These are phyloP conservation scores for Dendrocalamus latiflorus DNA, from an alignment of 202 grass and related monocot genomes.

Conservation along the genomic window DNA sequence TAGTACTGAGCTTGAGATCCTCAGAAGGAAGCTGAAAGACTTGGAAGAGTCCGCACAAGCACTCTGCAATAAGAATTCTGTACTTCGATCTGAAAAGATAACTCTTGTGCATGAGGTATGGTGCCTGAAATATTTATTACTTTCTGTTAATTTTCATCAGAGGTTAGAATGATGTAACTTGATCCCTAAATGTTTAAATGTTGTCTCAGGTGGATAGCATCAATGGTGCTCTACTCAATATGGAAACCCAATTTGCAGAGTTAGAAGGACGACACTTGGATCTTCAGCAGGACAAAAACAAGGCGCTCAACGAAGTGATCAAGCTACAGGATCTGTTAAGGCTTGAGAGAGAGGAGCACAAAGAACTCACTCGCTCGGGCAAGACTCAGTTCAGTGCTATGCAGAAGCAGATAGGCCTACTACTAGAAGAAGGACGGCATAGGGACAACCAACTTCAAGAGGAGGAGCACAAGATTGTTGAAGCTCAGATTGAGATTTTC, in stretches of 20 bases:
- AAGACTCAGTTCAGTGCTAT: constrained; percentile 36
- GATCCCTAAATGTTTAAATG: constrained; percentile 9
- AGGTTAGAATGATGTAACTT: constrained; percentile 9
- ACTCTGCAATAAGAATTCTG: constrained; percentile 54
- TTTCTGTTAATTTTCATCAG: constrained; percentile 12
- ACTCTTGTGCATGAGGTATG: constrained; percentile 67
- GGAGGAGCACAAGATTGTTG: no score
- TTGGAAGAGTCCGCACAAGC: constrained; percentile 49
- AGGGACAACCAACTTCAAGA: no score
- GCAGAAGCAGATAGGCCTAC: constrained; percentile 51
- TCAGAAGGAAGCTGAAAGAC: constrained; percentile 64
- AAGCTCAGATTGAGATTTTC: no score
- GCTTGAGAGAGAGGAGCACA: no score
- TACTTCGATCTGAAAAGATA: constrained; percentile 65
- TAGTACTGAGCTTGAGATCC: constrained; percentile 57
- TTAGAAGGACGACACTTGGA: constrained; percentile 59
- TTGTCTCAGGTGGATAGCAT: constrained; percentile 60
- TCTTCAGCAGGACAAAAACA: no score
- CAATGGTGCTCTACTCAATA: constrained; percentile 45
- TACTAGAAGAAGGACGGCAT: no score
- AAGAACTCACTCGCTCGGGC: no score
- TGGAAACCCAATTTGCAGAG: constrained; percentile 61
- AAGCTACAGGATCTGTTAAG: no score
- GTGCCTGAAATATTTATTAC: constrained; percentile 6
- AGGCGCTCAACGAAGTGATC: no score